Evolutionary conservation across 495 filamentous ascomycete species (phyloP), one percentile per base, ranked within the genome.

Genomic region (Daldinia bambusicola): DNA sequence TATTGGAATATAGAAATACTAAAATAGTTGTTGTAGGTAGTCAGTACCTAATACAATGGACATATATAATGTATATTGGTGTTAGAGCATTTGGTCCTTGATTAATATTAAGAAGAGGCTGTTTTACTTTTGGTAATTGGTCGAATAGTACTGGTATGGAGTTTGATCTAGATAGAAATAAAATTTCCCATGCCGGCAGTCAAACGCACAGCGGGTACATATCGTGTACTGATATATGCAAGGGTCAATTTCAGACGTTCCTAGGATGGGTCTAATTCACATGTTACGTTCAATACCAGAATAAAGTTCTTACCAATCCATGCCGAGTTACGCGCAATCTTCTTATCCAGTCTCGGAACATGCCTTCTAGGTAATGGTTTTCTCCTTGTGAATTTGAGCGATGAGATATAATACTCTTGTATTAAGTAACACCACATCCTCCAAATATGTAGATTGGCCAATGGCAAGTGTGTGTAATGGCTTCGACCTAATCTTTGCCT

Each of bases 211-310:
- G 48, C 48, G 26, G 48, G 26, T 52, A 52, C 5, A 32, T 53
- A 53, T 53, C 14, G 50, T 53, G 22, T 53, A 5, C 16, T 32
- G 32, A 16, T 48, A 48, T 48, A 26, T 32, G 30, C 50, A 31
- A 53, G 50, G 50, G 26, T 53, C 26, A n/a, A 53, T 30, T 32
- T 53, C 50, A 53, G 13, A 53, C 12, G 22, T 53, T 53, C 31
- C 50, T 32, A n/a, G 50, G 32, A 53, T 13, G 30, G 22, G 30
- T 5, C 5, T 14, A 12, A 31, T 53, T 32, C 6, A 53, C 22
- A 53, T 53, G 50, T 53, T 6, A 32, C 6, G 10, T 30, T 2
- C 30, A 31, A 52, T n/a, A 31, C 12, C 31, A 14, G 22, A n/a
- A 53, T 53, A 32, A 53, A 32, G 50, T 53, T 53, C 50, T 53